phyloP scores from a whole-genome alignment of 2,329 filamentous ascomycete species.

The Exutisphaerella laricina region DNA sequence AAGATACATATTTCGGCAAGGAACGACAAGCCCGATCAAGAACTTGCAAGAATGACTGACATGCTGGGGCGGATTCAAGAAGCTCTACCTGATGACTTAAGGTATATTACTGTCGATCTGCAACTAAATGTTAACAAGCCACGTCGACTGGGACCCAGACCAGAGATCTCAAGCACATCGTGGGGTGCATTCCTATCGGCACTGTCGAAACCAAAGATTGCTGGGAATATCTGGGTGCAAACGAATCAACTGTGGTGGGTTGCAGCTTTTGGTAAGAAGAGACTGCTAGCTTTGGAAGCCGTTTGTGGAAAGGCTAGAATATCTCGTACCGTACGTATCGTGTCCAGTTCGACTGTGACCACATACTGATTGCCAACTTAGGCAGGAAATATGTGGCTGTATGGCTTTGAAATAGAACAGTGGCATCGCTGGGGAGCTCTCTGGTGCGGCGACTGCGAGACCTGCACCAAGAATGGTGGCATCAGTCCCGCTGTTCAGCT shows the following conservation, averaged over 20 bases:
- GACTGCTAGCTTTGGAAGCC: not conserved
- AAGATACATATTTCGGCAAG: not conserved
- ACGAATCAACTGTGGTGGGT: not conserved
- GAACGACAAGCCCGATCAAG: not conserved
- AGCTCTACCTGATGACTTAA: not conserved
- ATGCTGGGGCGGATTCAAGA: not conserved
- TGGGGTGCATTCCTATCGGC: not conserved
- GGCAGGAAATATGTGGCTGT: no score
- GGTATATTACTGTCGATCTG: not conserved
- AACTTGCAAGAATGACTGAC: not conserved
- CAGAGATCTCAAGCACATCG: not conserved
- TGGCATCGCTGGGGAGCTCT: no score
- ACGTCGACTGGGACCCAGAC: not conserved
- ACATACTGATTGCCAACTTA: no score
- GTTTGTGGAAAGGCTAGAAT: no score
- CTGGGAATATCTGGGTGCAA: no score
- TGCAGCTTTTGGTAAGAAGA: not conserved
- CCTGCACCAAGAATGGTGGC: no score
- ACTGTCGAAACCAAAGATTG: not conserved
- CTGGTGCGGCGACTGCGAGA: no score
- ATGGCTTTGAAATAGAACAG: no score
- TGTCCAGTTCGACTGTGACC: no score
- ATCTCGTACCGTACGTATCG: no score
- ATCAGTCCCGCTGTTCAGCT: no score
- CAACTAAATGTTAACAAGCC: not conserved